Base-by-base conservation (phyloP, 2,329 filamentous ascomycete species). In the Aspergillus tubingensis region DNA sequence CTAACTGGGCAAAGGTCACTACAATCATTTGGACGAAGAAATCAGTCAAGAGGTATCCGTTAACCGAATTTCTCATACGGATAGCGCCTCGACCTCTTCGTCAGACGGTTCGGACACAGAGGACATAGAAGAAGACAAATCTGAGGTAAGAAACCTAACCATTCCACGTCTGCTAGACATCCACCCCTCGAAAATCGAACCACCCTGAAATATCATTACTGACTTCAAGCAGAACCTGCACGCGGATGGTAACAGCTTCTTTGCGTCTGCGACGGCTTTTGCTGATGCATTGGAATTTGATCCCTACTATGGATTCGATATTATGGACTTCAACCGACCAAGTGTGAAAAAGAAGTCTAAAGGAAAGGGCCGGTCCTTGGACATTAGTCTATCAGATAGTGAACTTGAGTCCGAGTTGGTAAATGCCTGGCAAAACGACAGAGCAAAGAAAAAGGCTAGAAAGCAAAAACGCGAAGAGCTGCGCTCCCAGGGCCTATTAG, bases 301-400 rank as follows among this genome's bases (percentile, higher is more conserved):
- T 65, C 83, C 85, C 2, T 85, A 86, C 62, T 86, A 89, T 62
- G 90, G 87, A 8, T 88, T 96, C 64, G 92, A 96, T 70, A 81
- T 96, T 48, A 94, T 95, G 88, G 91, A 96, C 69, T 91, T 90
- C 77, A 85, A 90, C 15, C 83, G 88, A 25, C 87, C 88, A 1
- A 91, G 87, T 56, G 74, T 92, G 5, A 84, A 82, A 58, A 86
- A 83, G 63, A 88, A 86, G 69, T 80, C 83, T 65, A 91, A 90
- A 73, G 86, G 86, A 47, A 81, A 82, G 13, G 84, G 85, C 63
- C 81, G 80, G 49, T 79, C 82, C 55, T 74, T 83, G 49, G 79
- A 81, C 4, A 79, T 87, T 57, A 79, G 85, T 21, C 74, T 89
- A 8, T 85, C 84, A 0, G 90, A 93, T 67, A 86, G 85, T 0